Percentiles rank a stretch among this genome's conserved stretches.
These are phyloP conservation scores for Berkeleyomyces rouxiae DNA, from an alignment of 2,329 filamentous ascomycete genomes.

Conservation along the genomic window DNA sequence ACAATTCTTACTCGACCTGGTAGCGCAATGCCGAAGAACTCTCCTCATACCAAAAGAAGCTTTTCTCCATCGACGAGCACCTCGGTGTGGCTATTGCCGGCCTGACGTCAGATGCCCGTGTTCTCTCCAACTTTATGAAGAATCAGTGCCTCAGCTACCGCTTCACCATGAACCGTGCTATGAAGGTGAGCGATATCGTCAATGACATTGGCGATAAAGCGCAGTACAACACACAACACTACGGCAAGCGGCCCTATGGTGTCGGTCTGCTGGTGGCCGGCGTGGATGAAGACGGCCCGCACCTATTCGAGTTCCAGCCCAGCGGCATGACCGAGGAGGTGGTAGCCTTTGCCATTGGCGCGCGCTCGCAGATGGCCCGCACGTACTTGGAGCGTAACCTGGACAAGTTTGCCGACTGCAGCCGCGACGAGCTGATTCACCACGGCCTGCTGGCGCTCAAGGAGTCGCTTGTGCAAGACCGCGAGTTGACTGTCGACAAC, in stretches of 20 bases:
- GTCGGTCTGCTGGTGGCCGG: constrained; percentile 78
- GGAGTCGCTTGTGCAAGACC: constrained; percentile 91
- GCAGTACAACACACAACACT: constrained; percentile 93
- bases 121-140: constrained; percentile 99
- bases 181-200: constrained; percentile 78
- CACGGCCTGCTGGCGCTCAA: constrained; percentile 85
- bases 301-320: constrained; percentile 97
- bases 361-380: constrained; percentile 89
- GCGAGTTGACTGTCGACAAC: constrained; percentile 93
- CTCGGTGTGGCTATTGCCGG: constrained; percentile 90
- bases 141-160: constrained; percentile 92
- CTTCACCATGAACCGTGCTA: constrained; percentile 86
- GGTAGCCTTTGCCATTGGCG: constrained; percentile 88
- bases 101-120: constrained; percentile 90
- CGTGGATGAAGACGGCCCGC: constrained; percentile 82
- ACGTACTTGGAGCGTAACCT: constrained; percentile 92
- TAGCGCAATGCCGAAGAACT: constrained; percentile 98
- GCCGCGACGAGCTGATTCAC: constrained; percentile 70
- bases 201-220: constrained; percentile 89
- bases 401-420: constrained; percentile 61
- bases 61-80: constrained; percentile 92
- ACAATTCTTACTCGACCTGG: background rate
- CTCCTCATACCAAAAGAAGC: constrained; percentile 98
- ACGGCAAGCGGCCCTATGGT: constrained; percentile 80
- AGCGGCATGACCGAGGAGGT: constrained; percentile 95